Base-by-base conservation (phyloP, 2,329 filamentous ascomycete species). In the Ceratocystis lukuohia region DNA sequence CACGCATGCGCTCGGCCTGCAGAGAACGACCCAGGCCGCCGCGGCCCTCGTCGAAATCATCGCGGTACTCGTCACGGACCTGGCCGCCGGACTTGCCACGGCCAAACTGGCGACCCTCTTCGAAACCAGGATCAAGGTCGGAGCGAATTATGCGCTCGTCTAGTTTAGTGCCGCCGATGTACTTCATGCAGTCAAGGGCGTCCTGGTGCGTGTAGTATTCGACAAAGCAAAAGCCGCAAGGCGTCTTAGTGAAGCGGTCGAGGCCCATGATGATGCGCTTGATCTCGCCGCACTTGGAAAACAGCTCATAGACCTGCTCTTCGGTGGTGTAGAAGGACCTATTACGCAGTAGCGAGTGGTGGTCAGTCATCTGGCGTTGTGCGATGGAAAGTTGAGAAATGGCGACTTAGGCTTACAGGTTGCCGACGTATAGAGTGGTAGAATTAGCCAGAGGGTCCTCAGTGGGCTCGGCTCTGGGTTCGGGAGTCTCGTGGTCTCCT, bases 191-290 rank as follows among this genome's bases (percentile, higher is more conserved):
- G 75, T 99, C 94, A 62, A 99, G 82, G 7, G 94, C 94, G 76
- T 99, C 94, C 74, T 96, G 88, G 76, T 97, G 94, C 37, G 88
- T 96, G 80, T 96, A 97, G 79, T 99, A 99, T 78, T 99, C 94
- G 73, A 99, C 94, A 74, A 99, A 99, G 81, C 94, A 99, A 81
- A 99, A 99, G 50, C 94, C 94, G 77, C 94, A 99, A 1, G 94
- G 94, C 0, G 94, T 99, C 80, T 99, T 99, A 77, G 88, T 89
- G 80, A 94, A 96, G 67, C 94, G 88, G 75, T 99, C 94, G 64
- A 99, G 85, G 62, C 94, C 94, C 94, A 99, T 99, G 70, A 99
- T 85, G 61, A 99, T 84, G 33, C 94, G 89, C 79, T 99, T 99
- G 78, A 99, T 96, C 79, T 97, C 94, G 72, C 94, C 94, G 76